These are phyloP conservation scores for Hebeloma cylindrosporum DNA, from an alignment of 768 basidiomycete species.

Conservation along the genomic window DNA sequence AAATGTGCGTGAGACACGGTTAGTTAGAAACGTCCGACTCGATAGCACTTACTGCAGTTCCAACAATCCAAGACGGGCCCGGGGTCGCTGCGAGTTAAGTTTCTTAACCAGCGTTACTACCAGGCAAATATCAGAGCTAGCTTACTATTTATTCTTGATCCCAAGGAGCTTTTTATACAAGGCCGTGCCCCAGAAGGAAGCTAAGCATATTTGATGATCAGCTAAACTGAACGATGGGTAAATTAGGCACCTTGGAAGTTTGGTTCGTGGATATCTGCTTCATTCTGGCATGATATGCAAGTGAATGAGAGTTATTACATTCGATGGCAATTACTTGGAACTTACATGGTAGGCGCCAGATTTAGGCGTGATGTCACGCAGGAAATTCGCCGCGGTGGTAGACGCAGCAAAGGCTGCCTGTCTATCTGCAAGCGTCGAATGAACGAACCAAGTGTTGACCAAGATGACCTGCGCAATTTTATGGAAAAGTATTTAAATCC, in stretches of 20 bases:
- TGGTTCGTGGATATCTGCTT: conserved; percentile 28
- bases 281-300: conserved; percentile 18
- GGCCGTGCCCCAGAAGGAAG: conserved; percentile 25
- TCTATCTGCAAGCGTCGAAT: conserved; percentile 11
- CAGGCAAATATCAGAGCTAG: not conserved
- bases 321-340: not conserved
- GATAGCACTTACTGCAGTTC: conserved; percentile 26
- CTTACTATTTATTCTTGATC: conserved; percentile 29
- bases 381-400: conserved; percentile 16
- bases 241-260: conserved; percentile 21
- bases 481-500: too few species aligned
- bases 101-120: not conserved
- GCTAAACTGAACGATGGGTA: not conserved
- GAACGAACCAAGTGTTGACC: conserved; percentile 15
- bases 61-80: conserved; percentile 27
- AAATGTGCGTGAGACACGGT: not conserved
- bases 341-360: conserved; percentile 27
- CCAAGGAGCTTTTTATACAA: conserved; percentile 19
- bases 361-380: conserved; percentile 24
- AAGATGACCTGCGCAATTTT: conserved; percentile 11
- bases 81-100: conserved; percentile 19
- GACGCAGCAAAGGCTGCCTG: conserved; percentile 16
- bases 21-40: not conserved
- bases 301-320: not conserved
- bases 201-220: conserved; percentile 2